Evolutionary conservation across 495 filamentous ascomycete genomes (phyloP).

Genomic region (Xylaria scruposa): DNA sequence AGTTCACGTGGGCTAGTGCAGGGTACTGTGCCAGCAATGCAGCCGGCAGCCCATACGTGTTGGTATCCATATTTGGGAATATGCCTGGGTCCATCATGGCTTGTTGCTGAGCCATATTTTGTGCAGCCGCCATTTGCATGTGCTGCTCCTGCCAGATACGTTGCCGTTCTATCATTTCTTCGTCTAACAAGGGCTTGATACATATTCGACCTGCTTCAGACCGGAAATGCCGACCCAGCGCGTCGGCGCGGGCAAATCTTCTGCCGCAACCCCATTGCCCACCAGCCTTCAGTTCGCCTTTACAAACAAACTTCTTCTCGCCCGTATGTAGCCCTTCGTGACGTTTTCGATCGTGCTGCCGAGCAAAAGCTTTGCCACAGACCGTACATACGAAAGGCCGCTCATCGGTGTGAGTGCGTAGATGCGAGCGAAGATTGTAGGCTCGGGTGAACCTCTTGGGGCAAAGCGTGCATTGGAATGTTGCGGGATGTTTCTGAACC

Average conservation of each 20-base stretch:
- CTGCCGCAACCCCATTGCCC: slow-evolving; percentile 92
- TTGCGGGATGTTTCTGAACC: slow-evolving; percentile 93
- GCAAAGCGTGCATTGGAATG: slow-evolving; percentile 84
- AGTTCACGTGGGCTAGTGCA: slow-evolving; percentile 82
- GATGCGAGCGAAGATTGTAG: slow-evolving; percentile 89
- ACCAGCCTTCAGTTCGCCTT: slow-evolving; percentile 82
- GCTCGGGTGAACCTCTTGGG: slow-evolving; percentile 89
- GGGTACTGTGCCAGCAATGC: slow-evolving; percentile 92
- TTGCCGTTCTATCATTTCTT: slow-evolving; percentile 81
- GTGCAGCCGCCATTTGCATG: slow-evolving; percentile 53
- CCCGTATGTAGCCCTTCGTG: slow-evolving; percentile 91
- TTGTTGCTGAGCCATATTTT: slow-evolving; percentile 57
- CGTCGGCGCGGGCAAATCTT: slow-evolving; percentile 93
- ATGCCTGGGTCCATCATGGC: slow-evolving; percentile 56
- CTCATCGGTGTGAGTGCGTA: slow-evolving; percentile 92
- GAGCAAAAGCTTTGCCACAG: slow-evolving; percentile 93
- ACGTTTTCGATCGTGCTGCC: slow-evolving; percentile 91
- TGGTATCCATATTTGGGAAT: slow-evolving; percentile 57
- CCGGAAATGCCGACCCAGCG: slow-evolving; percentile 94
- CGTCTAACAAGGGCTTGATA: slow-evolving; percentile 92
- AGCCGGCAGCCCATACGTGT: slow-evolving; percentile 77
- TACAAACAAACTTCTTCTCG: slow-evolving; percentile 97
- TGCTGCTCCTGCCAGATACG: slow-evolving; percentile 70
- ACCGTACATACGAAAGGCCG: slow-evolving; percentile 94
- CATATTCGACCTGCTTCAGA: slow-evolving; percentile 95